Percentiles rank a stretch among this genome's conserved stretches.
Conservation (phyloP, 257 asterid genomes). For the Nicotiana paniculata region DNA sequence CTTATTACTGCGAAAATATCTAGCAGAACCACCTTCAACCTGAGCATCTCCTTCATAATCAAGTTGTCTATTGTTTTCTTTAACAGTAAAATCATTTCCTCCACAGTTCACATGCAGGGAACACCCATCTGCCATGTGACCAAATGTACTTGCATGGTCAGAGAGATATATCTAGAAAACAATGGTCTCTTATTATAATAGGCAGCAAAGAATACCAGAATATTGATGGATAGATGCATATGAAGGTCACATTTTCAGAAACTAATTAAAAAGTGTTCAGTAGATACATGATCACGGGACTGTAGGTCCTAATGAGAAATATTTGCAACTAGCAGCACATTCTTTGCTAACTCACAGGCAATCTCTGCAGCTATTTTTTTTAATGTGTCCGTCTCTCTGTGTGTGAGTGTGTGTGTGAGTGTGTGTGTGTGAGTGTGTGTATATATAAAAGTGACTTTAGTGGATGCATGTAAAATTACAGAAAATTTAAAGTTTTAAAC, state of each 20-base stretch:
- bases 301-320: not conserved
- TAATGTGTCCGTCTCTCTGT: not conserved
- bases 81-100: slow-evolving; percentile 43
- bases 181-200: not conserved
- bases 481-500: not conserved
- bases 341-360: not conserved
- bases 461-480: not conserved
- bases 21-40: slow-evolving; percentile 52
- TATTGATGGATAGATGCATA: not conserved
- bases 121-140: slow-evolving; percentile 53
- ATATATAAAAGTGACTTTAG: not conserved
- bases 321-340: not conserved
- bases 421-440: no score
- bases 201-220: slow-evolving; percentile 4
- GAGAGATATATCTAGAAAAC: not conserved
- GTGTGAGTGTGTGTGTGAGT: no score
- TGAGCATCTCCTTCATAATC: slow-evolving; percentile 62
- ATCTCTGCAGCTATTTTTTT: not conserved
- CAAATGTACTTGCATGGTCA: not conserved
- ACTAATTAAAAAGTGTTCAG: not conserved
- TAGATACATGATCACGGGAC: not conserved
- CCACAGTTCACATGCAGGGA: slow-evolving; percentile 78
- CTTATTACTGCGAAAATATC: slow-evolving; percentile 28
- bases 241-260: not conserved
- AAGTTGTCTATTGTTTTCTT: slow-evolving; percentile 35